Conservation (phyloP, 768 basidiomycete species). For the Leccinum rimulosum region DNA sequence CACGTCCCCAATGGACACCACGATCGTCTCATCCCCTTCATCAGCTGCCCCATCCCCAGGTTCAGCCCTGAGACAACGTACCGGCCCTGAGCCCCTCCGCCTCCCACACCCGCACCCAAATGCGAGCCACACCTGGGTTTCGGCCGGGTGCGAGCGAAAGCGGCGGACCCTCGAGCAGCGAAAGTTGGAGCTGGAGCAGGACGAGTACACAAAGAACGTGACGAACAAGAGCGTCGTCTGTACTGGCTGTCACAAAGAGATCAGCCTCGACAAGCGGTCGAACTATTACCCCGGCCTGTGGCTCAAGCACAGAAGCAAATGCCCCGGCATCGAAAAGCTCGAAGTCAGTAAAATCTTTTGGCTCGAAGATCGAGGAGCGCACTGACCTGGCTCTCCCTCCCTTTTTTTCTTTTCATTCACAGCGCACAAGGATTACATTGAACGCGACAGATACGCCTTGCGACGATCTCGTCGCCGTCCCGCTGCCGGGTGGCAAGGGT, state of each 20-base stretch:
- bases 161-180: slow-evolving; percentile 28
- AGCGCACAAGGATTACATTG: slow-evolving; percentile 15
- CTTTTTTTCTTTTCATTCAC: neutral
- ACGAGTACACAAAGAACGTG: slow-evolving; percentile 25
- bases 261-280: slow-evolving; percentile 35
- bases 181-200: slow-evolving; percentile 28
- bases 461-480: neutral
- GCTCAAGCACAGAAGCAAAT: slow-evolving; percentile 33
- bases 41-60: neutral
- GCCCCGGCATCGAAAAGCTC: slow-evolving; percentile 20
- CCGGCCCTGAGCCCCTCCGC: neutral
- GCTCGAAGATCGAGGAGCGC: neutral
- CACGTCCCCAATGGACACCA: slow-evolving; percentile 11
- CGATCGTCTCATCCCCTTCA: slow-evolving; percentile 10
- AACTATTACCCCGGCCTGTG: slow-evolving; percentile 36
- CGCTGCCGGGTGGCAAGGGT: neutral
- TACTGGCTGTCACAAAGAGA: slow-evolving; percentile 28
- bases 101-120: neutral
- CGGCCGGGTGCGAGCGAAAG: slow-evolving; percentile 26
- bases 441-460: neutral
- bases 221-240: slow-evolving; percentile 30
- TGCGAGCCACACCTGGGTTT: slow-evolving; percentile 6
- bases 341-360: slow-evolving; percentile 22
- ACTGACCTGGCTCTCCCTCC: slow-evolving; percentile 13
- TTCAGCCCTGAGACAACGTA: slow-evolving; percentile 1